Percentiles rank a stretch among this genome's conserved stretches.
These are phyloP conservation scores for Starmera amethionina DNA, from an alignment of 805 yeast species.

Conservation along the genomic window DNA sequence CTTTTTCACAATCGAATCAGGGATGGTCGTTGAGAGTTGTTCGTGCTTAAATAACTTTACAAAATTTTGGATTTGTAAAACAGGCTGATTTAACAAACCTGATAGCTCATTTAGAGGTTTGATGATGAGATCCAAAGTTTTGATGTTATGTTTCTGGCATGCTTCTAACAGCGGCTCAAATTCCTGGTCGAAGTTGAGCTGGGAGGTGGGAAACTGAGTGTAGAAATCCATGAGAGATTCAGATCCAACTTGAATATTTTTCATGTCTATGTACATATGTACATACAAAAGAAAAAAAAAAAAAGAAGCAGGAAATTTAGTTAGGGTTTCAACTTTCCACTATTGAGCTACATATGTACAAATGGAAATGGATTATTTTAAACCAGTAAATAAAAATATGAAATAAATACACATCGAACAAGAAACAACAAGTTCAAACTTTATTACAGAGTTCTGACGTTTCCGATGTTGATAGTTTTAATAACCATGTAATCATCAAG, in stretches of 20 bases:
- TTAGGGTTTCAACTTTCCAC: no score
- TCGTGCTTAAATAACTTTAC: slow-evolving; percentile 13
- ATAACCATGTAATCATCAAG: slow-evolving; percentile 49
- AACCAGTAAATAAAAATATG: no score
- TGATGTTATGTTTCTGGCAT: slow-evolving; percentile 20
- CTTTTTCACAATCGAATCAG: neutral
- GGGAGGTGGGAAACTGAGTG: slow-evolving; percentile 28
- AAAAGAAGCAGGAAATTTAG: no score
- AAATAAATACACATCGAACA: no score
- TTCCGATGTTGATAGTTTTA: slow-evolving; percentile 43
- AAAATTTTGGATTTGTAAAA: slow-evolving; percentile 21
- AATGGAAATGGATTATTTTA: no score
- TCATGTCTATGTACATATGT: no score
- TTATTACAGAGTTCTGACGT: slow-evolving; percentile 9
- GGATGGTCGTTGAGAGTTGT: slow-evolving; percentile 6
- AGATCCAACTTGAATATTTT: no score
- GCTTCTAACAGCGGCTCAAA: slow-evolving; percentile 20
- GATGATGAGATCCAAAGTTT: slow-evolving; percentile 32
- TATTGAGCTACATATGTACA: no score
- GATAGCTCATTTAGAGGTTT: slow-evolving; percentile 25
- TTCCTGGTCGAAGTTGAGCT: slow-evolving; percentile 23
- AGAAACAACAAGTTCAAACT: slow-evolving; percentile 1
- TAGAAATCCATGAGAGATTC: slow-evolving; percentile 36
- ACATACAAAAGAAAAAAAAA: no score
- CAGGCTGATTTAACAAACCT: slow-evolving; percentile 22